Conservation (phyloP, 2,329 filamentous ascomycete genomes). For the Talaromyces sp. region DNA sequence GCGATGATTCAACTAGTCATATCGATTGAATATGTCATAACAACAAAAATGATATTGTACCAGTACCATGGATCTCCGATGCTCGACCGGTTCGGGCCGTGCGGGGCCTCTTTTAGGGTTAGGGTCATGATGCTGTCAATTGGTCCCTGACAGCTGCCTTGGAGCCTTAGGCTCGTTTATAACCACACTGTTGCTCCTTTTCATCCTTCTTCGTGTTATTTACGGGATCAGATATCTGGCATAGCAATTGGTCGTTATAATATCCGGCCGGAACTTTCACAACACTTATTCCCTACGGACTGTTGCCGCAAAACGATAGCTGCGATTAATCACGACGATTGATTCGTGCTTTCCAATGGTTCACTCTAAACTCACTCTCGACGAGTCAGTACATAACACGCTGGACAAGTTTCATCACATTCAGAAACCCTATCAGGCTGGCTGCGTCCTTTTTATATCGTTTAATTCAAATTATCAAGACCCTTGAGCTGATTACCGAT, state of each 20-base stretch:
- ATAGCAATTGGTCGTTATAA: no score
- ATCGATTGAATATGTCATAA: background rate
- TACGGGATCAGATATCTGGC: no score
- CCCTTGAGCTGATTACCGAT: background rate
- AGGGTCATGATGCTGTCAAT: background rate
- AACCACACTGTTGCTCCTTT: no score
- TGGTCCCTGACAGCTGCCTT: background rate
- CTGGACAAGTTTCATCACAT: no score
- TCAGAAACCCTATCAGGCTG: no score
- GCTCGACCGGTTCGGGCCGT: background rate
- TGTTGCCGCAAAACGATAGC: no score
- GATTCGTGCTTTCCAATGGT: no score
- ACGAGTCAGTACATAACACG: no score
- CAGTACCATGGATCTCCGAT: background rate
- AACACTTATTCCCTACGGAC: no score
- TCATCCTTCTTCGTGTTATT: background rate
- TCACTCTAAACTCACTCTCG: no score
- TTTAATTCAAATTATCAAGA: background rate
- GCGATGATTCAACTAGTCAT: background rate
- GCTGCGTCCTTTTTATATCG: background rate
- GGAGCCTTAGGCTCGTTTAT: background rate
- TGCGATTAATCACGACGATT: no score
- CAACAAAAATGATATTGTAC: background rate
- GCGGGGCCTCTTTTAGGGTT: background rate
- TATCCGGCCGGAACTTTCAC: no score